These are phyloP conservation scores for Coccomyxa subellipsoidea DNA, from an alignment of 163 green algal genomes.

Conservation along the genomic window DNA sequence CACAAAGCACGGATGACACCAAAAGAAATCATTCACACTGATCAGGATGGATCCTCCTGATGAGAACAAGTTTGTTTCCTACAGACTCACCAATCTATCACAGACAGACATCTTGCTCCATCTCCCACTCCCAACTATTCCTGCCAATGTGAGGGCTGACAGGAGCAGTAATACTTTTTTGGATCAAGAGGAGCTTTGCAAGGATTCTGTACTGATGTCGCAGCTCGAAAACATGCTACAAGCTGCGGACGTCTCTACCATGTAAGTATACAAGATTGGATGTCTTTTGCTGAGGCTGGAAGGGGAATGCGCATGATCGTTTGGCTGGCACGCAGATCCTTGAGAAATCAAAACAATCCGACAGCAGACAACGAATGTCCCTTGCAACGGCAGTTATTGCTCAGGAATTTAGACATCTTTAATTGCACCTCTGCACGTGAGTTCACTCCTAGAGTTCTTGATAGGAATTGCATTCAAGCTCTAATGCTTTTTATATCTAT, in stretches of 20 bases:
- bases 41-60: not conserved
- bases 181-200: not conserved
- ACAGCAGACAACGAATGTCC: not conserved
- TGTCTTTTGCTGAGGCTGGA: not conserved
- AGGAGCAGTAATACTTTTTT: not conserved
- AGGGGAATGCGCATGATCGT: not conserved
- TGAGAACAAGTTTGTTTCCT: not conserved
- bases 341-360: not conserved
- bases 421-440: not conserved
- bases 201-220: not conserved
- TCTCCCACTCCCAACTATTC: not conserved
- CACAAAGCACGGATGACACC: too few relatives aligned
- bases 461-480: too few relatives aligned
- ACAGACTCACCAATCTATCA: not conserved
- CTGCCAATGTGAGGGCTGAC: not conserved
- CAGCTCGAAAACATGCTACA: not conserved
- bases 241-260: not conserved
- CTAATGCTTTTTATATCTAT: too few relatives aligned
- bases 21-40: too few relatives aligned
- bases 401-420: not conserved
- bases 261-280: slow-evolving; percentile 7
- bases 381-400: not conserved
- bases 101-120: not conserved
- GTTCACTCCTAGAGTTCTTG: too few relatives aligned
- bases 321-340: not conserved